Conservation (phyloP, 371 early-diverging fungal genomes). For the Mortierella sp. region DNA sequence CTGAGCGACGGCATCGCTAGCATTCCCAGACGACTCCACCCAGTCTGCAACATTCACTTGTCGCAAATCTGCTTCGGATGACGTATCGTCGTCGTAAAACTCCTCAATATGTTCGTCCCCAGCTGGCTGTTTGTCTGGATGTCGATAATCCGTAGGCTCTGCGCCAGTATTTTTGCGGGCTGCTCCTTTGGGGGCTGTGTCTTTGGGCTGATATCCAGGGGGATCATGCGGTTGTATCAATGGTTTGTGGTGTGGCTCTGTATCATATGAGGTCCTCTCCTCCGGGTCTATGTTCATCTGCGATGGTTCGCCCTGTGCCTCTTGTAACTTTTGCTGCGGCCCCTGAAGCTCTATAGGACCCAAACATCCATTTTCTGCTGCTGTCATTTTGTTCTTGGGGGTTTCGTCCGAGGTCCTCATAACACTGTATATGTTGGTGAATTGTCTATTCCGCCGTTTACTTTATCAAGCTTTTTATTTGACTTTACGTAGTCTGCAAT, state of each 20-base stretch:
- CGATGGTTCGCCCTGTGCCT: constrained; percentile 6
- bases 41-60: constrained; percentile 11
- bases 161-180: not conserved
- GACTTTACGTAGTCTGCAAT: not conserved
- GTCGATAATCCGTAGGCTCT: constrained; percentile 8
- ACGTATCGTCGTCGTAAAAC: constrained; percentile 19
- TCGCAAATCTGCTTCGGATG: constrained; percentile 24
- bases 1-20: constrained; percentile 26
- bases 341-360: constrained; percentile 19
- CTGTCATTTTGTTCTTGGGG: constrained; percentile 15
- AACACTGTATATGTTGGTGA: not conserved
- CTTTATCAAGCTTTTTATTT: not conserved
- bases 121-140: constrained; percentile 11
- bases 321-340: constrained; percentile 11
- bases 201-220: constrained; percentile 37
- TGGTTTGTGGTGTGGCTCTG: constrained; percentile 11
- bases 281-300: constrained; percentile 34
- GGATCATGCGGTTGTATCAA: constrained; percentile 23
- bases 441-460: not conserved
- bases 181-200: constrained; percentile 10
- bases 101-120: constrained; percentile 21
- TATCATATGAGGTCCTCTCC: constrained; percentile 12
- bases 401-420: constrained; percentile 10
- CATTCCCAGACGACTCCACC: constrained; percentile 27
- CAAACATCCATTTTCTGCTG: constrained; percentile 16